Evolutionary conservation across 108 stramenopile species (phyloP).

Genomic region (Chaetoceros muelleri): DNA sequence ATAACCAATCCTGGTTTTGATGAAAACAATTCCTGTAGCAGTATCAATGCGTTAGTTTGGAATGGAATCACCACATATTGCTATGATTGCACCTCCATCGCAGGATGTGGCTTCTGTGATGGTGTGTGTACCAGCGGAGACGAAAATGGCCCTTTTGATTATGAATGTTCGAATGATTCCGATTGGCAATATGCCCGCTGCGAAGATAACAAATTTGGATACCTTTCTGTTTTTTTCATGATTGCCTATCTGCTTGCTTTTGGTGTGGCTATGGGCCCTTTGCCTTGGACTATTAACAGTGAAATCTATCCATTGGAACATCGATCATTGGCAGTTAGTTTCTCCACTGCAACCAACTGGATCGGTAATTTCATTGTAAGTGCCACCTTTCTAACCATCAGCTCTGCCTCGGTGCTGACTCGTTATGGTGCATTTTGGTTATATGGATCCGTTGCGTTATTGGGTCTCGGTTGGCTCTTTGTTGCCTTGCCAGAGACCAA

Average conservation of each 20-base stretch:
- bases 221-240: conserved; percentile 57
- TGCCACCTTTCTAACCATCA: conserved; percentile 69
- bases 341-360: conserved; percentile 70
- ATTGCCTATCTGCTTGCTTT: conserved; percentile 68
- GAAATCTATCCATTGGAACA: conserved; percentile 71
- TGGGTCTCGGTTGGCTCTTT: conserved; percentile 52
- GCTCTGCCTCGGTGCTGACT: conserved; percentile 35
- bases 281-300: conserved; percentile 81
- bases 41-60: conserved; percentile 41
- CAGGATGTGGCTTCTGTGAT: conserved; percentile 50
- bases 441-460: conserved; percentile 41
- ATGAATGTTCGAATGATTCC: conserved; percentile 1
- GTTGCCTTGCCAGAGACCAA: conserved; percentile 73
- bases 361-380: conserved; percentile 59
- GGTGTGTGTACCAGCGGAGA: conserved; percentile 26
- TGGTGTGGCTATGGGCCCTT: conserved; percentile 71
- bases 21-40: conserved; percentile 16
- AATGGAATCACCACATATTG: conserved; percentile 47
- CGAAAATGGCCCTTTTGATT: conserved; percentile 15
- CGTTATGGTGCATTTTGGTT: conserved; percentile 72
- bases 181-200: conserved; percentile 27
- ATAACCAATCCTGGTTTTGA: conserved; percentile 5
- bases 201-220: conserved; percentile 34
- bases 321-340: conserved; percentile 49
- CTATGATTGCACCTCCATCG: conserved; percentile 53